Base-by-base conservation (phyloP, 257 asterid species). In the Ilex asprella region DNA sequence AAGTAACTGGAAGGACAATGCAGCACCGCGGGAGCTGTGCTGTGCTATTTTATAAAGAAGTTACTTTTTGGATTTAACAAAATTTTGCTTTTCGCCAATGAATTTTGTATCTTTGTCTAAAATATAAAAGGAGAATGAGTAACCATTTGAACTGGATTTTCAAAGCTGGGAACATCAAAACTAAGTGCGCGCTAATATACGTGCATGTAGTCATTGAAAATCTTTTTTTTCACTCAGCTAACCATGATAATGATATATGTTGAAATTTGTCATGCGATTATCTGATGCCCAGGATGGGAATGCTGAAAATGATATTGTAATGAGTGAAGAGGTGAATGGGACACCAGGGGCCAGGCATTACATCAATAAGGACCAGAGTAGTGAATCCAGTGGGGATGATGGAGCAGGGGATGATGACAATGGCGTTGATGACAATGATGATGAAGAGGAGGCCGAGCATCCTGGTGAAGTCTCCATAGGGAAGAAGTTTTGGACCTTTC, bases 381-480 rank as follows among this genome's bases (percentile, higher is more conserved):
- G 73, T 29, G 86, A 75, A 63, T 70, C 70, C 63, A 60, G 10
- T 2, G 81, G 62, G 8, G 78, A 71, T 2, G 86, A 81, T 15
- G 66, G 69, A 27, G 72, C 56, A 29, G 62, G 64, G 46, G 30
- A 66, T 39, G 83, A 71, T 7, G 79, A 66, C 4, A 93, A 82
- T n/a, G 91, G 73, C 7, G 2, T 6, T 4, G 30, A 16, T 7
- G 86, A 79, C n/a, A 94, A 79, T 65, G 85, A 75, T 12, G 74
- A 35, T 35, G 41, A 35, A 35, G 41, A 35, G 41, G 41, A 35
- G 7, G 8, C 41, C 8, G 41, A 35, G 41, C 96, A 87, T 74
- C 96, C 94, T 0, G 99, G 99, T 53, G 81, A 93, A 80, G 87
- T n/a, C 51, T 93, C 99, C 43, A 67, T 93, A 1, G 95, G 97